phyloP scores from a whole-genome alignment of 805 yeast species.

The Diddensiella transvaalensis region DNA sequence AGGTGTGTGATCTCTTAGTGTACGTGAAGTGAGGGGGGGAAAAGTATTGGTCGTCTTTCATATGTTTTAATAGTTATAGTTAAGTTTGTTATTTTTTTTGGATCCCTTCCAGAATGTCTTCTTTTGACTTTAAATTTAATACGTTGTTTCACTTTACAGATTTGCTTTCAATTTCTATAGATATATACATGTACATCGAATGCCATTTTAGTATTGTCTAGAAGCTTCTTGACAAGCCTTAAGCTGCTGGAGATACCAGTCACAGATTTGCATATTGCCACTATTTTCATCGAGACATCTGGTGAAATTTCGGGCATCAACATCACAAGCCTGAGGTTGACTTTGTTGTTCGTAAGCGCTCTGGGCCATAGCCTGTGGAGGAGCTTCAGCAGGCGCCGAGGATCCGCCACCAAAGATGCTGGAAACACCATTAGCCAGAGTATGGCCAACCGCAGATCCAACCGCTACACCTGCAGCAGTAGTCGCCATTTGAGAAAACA shows the following conservation, averaged over 20 bases:
- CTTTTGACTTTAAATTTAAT: too few relatives aligned
- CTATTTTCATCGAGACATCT: constrained; percentile 89
- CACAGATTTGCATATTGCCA: constrained; percentile 97
- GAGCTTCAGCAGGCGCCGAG: constrained; percentile 48
- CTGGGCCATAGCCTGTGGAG: constrained; percentile 32
- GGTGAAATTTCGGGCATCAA: constrained; percentile 91
- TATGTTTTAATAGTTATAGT: background rate
- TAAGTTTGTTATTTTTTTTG: background rate
- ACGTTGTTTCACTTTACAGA: too few relatives aligned
- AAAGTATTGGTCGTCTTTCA: background rate
- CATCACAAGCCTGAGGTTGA: constrained; percentile 62
- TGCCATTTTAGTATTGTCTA: constrained; percentile 65
- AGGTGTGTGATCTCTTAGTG: constrained; percentile 25
- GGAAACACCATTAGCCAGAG: constrained; percentile 91
- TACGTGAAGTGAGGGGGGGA: background rate
- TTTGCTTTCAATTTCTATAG: too few relatives aligned
- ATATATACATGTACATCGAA: too few relatives aligned
- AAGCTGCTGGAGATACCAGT: constrained; percentile 93
- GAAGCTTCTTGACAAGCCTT: constrained; percentile 97
- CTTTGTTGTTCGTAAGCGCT: constrained; percentile 39
- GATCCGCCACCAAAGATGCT: constrained; percentile 82
- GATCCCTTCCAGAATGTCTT: background rate
- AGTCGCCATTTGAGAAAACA: constrained; percentile 95
- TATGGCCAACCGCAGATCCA: constrained; percentile 96
- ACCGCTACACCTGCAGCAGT: constrained; percentile 99